Evolutionary conservation across 2,329 filamentous ascomycete genomes (phyloP), one percentile per base, ranked within the genome.

Genomic region (Alternaria gaisen): DNA sequence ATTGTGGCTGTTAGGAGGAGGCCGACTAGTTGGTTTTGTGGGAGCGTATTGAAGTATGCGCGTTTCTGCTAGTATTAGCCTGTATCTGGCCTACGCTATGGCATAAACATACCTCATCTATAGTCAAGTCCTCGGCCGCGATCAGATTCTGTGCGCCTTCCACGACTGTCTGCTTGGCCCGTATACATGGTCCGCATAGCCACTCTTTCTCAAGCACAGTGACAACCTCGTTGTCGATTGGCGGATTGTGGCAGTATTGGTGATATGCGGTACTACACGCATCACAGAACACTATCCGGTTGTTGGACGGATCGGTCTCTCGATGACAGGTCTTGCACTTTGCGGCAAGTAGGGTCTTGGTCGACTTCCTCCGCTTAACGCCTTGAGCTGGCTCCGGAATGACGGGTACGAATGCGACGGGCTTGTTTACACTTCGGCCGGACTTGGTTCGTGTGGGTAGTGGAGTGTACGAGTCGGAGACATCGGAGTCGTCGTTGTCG

Each of bases 201-300:
- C 92, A 95, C 65, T 89, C 87, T 61, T 86, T 86, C 63, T 87
- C 86, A 64, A 88, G 83, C 61, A 91, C 85, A 36, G 84, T 84
- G 47, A 94, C 86, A 20, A 90, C 87, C 18, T 89, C 86, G 63
- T 90, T 86, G n/a, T 85, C 84, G 61, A 96, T 91, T 9, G 86
- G 85, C 1, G 92, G 92, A 60, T 91, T 86, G 76, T 96, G 92
- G 72, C 92, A 96, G 70, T 88, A 87, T 75, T 93, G 91, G 77
- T 96, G 92, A 86, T 92, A 96, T 42, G 89, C 87, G 30, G 84
- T 83, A 74, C 92, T 91, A 81, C 92, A 96, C 16, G 88, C 88
- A 78, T 94, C 91, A 80, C 92, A 96, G 77, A 94, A 93, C 3
- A 95, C 91, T 74, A 96, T 94, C 79, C 89, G 87, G 79, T 95